Evolutionary conservation across 495 filamentous ascomycete genomes (phyloP).

Genomic region (Viridothelium virens): DNA sequence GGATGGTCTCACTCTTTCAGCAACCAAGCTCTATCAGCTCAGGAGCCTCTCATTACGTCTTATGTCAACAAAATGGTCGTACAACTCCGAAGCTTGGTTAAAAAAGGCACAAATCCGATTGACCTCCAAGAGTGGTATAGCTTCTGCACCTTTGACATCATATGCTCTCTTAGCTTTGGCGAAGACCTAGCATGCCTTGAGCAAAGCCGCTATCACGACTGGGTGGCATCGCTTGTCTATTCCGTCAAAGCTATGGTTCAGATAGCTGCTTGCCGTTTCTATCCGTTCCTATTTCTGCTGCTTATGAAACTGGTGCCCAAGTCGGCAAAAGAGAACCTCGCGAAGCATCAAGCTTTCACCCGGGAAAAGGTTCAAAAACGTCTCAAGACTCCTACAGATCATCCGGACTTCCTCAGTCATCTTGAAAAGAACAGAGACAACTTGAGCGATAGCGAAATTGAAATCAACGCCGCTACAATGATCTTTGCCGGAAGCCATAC

Average conservation of each 20-base stretch:
- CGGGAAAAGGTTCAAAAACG: slow-evolving; percentile 24
- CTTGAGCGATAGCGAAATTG: slow-evolving; percentile 15
- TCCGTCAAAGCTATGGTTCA: slow-evolving; percentile 9
- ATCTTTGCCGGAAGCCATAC: slow-evolving; percentile 46
- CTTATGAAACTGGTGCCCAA: slow-evolving; percentile 23
- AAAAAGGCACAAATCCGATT: slow-evolving; percentile 7
- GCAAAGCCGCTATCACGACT: slow-evolving; percentile 20
- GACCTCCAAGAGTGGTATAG: slow-evolving; percentile 28
- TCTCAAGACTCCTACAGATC: slow-evolving; percentile 12
- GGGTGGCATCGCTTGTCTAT: slow-evolving; percentile 23
- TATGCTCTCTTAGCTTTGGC: slow-evolving; percentile 28
- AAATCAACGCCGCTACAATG: slow-evolving; percentile 30
- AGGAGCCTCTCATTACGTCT: slow-evolving; percentile 20
- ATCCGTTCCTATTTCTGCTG: slow-evolving; percentile 18
- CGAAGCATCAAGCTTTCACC: slow-evolving; percentile 14
- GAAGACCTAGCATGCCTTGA: slow-evolving; percentile 29
- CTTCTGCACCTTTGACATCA: slow-evolving; percentile 31
- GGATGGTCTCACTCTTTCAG: slow-evolving; percentile 25
- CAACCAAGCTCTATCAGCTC: slow-evolving; percentile 24
- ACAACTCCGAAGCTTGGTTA: neutral
- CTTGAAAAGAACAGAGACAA: neutral
- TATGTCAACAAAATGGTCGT: slow-evolving; percentile 20
- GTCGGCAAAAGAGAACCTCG: slow-evolving; percentile 19
- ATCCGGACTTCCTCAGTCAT: neutral
- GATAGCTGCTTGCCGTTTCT: slow-evolving; percentile 8